Percentiles rank a stretch among this genome's conserved stretches.
Conservation (phyloP, 1,284 basidiomycete species). For the Exobasidium rhododendri region DNA sequence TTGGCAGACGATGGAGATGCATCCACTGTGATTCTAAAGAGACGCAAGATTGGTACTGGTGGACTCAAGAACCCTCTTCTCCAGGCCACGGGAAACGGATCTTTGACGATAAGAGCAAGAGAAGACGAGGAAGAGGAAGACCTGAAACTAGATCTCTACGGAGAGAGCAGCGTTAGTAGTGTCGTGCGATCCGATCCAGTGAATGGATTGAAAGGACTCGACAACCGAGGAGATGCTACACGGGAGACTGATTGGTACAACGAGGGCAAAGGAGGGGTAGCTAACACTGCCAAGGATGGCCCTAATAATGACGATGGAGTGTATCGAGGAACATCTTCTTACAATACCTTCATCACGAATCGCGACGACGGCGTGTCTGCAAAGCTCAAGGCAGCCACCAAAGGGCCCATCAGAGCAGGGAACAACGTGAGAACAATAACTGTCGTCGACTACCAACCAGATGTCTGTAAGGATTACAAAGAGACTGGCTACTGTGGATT, state of each 20-base stretch:
- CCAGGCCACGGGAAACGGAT: not conserved
- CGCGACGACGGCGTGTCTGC: constrained; percentile 70
- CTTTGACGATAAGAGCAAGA: not conserved
- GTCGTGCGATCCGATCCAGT: not conserved
- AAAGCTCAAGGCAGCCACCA: constrained; percentile 56
- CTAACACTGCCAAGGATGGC: not conserved
- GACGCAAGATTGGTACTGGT: not conserved
- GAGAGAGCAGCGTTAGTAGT: constrained; percentile 1
- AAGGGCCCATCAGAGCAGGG: constrained; percentile 72
- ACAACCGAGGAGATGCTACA: constrained; percentile 11
- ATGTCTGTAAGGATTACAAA: constrained; percentile 99
- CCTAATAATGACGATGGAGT: constrained; percentile 69
- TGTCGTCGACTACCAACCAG: constrained; percentile 95
- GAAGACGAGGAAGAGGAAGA: constrained; percentile 9
- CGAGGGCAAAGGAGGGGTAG: not conserved
- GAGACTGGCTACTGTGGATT: constrained; percentile 99
- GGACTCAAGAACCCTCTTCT: not conserved
- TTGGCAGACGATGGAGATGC: not conserved
- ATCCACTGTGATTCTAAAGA: not conserved
- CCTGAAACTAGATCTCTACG: not conserved
- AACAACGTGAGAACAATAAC: constrained; percentile 91
- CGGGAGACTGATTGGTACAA: constrained; percentile 13
- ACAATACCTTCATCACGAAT: constrained; percentile 70
- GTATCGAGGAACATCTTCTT: constrained; percentile 80
- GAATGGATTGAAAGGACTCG: not conserved